A percentile compares a stretch with the other conserved stretches of the same genome.
Conservation (phyloP, 352 stramenopile species). For the Pythium apleroticum region DNA sequence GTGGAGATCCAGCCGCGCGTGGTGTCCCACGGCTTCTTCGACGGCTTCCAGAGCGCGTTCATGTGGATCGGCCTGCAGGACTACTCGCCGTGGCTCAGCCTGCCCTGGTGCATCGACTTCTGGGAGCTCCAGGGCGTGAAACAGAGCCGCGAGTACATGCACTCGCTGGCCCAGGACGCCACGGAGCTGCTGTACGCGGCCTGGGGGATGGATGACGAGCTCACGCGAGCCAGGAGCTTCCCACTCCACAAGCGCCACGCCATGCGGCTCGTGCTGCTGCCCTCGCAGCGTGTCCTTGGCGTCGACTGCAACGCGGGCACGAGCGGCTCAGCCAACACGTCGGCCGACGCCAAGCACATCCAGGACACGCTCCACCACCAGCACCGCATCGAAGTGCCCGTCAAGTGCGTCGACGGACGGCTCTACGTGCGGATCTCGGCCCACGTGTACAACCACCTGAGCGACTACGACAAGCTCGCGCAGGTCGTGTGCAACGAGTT, state of each 20-base stretch:
- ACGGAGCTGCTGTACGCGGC: slow-evolving; percentile 59
- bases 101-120: slow-evolving; percentile 85
- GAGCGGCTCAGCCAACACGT: slow-evolving; percentile 55
- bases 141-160: slow-evolving; percentile 61
- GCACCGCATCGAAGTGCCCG: slow-evolving; percentile 88
- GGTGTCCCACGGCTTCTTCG: slow-evolving; percentile 90
- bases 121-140: slow-evolving; percentile 64
- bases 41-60: slow-evolving; percentile 90
- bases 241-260: slow-evolving; percentile 61
- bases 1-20: slow-evolving; percentile 63
- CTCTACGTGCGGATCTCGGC: slow-evolving; percentile 91
- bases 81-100: slow-evolving; percentile 84
- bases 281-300: slow-evolving; percentile 51
- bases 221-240: slow-evolving; percentile 34
- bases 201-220: slow-evolving; percentile 52
- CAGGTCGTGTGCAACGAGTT: slow-evolving; percentile 2
- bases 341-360: slow-evolving; percentile 87
- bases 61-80: slow-evolving; percentile 93
- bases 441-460: slow-evolving; percentile 91
- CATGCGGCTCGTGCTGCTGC: slow-evolving; percentile 79
- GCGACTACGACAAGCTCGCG: slow-evolving; percentile 81
- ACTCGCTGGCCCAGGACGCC: slow-evolving; percentile 49
- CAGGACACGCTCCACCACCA: slow-evolving; percentile 87
- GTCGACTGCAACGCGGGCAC: slow-evolving; percentile 20
- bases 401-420: slow-evolving; percentile 88